Percentiles rank a stretch among this genome's conserved stretches.
Evolutionary conservation across 2,329 filamentous ascomycete species (phyloP).

Genomic region (Talaromyces sp.): DNA sequence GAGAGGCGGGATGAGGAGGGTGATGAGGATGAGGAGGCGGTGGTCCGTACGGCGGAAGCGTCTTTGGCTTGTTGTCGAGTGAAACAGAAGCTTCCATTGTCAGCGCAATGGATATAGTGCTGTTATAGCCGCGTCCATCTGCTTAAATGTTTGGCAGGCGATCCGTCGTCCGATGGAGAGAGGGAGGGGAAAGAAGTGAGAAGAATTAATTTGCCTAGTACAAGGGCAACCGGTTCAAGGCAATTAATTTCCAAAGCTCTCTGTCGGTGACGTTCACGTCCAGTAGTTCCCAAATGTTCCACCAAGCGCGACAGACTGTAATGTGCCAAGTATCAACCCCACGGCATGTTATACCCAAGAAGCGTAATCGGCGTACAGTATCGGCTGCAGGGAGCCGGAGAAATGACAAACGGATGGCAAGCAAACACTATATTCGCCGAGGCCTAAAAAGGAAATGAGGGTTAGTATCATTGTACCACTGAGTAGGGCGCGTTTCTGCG

Average conservation of each 20-base stretch:
- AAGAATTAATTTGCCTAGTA: neutral
- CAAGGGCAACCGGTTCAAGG: neutral
- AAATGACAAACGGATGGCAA: neutral
- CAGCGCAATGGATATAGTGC: constrained; percentile 14
- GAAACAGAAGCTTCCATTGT: constrained; percentile 21
- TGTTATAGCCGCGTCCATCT: constrained; percentile 14
- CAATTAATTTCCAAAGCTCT: neutral
- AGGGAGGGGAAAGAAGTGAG: neutral
- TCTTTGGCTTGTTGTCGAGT: constrained; percentile 22
- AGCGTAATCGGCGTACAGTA: neutral
- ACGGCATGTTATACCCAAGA: neutral
- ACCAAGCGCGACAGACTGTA: neutral
- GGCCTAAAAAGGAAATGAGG: neutral
- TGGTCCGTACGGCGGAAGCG: constrained; percentile 17
- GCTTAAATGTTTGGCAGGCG: constrained; percentile 3
- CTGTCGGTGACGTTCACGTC: neutral
- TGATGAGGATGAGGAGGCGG: constrained; percentile 24
- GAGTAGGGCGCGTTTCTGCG: neutral
- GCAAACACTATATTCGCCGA: neutral
- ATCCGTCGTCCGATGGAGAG: neutral
- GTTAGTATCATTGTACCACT: neutral
- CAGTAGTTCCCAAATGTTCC: neutral
- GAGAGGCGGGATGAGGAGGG: constrained; percentile 14
- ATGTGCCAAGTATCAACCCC: neutral
- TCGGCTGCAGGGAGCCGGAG: neutral